A percentile compares a stretch with the other conserved stretches of the same genome.
phyloP scores from a whole-genome alignment of 2,329 filamentous ascomycete genomes.

The Verticillium nubilum region DNA sequence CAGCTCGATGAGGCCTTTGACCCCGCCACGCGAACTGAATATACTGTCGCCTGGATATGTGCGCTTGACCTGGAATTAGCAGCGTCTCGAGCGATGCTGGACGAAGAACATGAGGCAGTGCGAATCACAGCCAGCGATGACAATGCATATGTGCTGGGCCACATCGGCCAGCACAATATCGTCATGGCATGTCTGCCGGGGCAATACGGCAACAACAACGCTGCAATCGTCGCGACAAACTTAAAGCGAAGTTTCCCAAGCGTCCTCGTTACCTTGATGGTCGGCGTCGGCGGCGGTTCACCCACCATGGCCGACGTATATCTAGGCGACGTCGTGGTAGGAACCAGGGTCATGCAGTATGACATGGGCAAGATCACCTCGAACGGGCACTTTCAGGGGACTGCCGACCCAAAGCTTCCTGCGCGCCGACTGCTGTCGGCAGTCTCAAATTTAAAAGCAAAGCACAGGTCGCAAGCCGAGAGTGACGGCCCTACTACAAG shows the following conservation, averaged over 20 bases:
- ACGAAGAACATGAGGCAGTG: not conserved
- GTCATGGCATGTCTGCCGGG: slow-evolving; percentile 20
- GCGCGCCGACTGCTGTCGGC: fast-evolving
- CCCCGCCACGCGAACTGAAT: not conserved
- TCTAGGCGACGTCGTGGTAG: slow-evolving; percentile 20
- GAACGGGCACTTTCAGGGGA: slow-evolving; percentile 3
- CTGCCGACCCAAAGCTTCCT: not conserved
- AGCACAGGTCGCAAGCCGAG: no score
- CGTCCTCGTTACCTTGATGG: slow-evolving; percentile 11
- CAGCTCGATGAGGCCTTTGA: no score
- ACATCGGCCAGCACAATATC: slow-evolving; percentile 16
- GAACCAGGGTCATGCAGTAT: slow-evolving; percentile 18
- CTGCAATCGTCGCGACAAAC: slow-evolving; percentile 12
- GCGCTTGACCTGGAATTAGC: slow-evolving; percentile 11
- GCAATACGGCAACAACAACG: slow-evolving; percentile 16
- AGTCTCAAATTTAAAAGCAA: no score
- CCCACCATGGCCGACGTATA: slow-evolving; percentile 15
- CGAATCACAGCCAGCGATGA: slow-evolving; percentile 4
- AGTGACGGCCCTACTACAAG: no score
- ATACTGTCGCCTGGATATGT: slow-evolving; percentile 13
- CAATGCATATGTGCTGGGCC: slow-evolving; percentile 18
- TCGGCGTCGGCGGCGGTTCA: slow-evolving; percentile 17
- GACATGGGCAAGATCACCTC: slow-evolving; percentile 17
- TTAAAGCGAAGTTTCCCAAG: slow-evolving; percentile 9
- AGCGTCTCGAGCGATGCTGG: slow-evolving; percentile 10